Percentiles rank a stretch among this genome's conserved stretches.
These are phyloP conservation scores for Aspergillus brunneoviolaceus DNA, from an alignment of 2,329 filamentous ascomycete genomes.

Conservation along the genomic window DNA sequence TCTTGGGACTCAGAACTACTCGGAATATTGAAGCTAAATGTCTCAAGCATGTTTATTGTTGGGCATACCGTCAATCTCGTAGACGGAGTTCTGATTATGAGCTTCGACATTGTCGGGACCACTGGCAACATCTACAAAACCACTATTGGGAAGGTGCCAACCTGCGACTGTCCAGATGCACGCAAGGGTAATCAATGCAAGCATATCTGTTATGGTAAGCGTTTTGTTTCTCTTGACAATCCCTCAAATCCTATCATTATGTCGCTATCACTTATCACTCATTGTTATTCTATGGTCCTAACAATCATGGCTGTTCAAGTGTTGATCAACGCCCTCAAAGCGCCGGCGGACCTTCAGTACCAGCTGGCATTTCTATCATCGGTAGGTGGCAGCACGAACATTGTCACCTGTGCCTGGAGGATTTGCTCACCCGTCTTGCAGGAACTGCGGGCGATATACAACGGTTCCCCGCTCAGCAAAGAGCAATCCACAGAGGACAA, in stretches of 20 bases:
- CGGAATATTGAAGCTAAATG: neutral
- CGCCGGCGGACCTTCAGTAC: conserved; percentile 55
- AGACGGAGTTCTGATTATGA: conserved; percentile 49
- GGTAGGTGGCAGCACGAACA: conserved; percentile 25
- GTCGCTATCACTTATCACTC: conserved; percentile 2
- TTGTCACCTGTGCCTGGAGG: neutral
- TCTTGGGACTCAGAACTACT: neutral
- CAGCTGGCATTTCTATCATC: conserved; percentile 60
- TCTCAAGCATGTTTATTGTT: conserved; percentile 56
- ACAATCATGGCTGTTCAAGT: conserved; percentile 40
- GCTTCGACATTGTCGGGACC: conserved; percentile 57
- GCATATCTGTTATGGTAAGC: conserved; percentile 58
- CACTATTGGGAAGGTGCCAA: conserved; percentile 52
- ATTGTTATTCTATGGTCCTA: conserved; percentile 15
- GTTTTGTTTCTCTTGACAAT: conserved; percentile 10
- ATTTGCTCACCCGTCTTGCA: conserved; percentile 11
- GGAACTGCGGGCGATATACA: conserved; percentile 59
- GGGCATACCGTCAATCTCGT: conserved; percentile 48
- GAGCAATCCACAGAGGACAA: conserved; percentile 39
- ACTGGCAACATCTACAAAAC: conserved; percentile 65
- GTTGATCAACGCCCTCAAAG: conserved; percentile 59
- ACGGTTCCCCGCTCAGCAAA: conserved; percentile 52
- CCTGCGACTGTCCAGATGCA: conserved; percentile 57
- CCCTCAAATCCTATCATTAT: neutral
- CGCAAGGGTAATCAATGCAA: conserved; percentile 62